Base-by-base conservation (phyloP, 352 stramenopile species). In the Phytopythium mirpurense region DNA sequence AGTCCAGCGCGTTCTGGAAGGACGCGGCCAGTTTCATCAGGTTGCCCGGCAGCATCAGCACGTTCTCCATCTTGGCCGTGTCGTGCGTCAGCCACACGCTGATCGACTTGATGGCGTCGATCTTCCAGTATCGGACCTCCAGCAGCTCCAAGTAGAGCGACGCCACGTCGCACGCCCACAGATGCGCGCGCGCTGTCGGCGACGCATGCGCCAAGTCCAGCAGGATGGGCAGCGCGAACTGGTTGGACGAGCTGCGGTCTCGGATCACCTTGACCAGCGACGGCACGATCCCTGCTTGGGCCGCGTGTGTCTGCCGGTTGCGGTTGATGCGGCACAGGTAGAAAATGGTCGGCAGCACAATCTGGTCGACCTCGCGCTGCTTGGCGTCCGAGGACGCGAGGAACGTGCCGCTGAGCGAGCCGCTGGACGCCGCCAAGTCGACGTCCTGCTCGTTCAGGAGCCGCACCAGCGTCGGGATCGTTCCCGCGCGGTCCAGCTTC, bases 301-400 rank as follows among this genome's bases (percentile, higher is more conserved):
- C 89, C 8, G 92, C 92, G 47, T 90, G 78, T 3, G 83, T 95
- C 38, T 97, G 90, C 0, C 91, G 81, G n/a, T 83, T 92, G 8
- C 86, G 69, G 57, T 96, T 96, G 57, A 98, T 94, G 15, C 88
- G 83, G 56, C 91, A 98, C 15, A 98, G 64, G 56, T 98, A 97
- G 51, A 94, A 98, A 74, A 98, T 96, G 4, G 83, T 79, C 59
- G 92, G 89, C 8, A 98, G 70, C 35, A 96, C 79, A 51, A 97
- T 84, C 43, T 95, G 96, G 55, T 97, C 87, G 2, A 96, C 64
- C 50, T 97, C 88, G 56, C 96, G 83, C 23, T 65, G 70, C 59
- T 76, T 88, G 34, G 47, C 65, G 40, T 59, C 64, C 2, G 63
- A 74, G 18, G 63, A 42, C 3, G 48, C 24, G 5, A 41, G 63